phyloP scores from a whole-genome alignment of 2,329 filamentous ascomycete species.

The Myriosclerotinia duriaeana region DNA sequence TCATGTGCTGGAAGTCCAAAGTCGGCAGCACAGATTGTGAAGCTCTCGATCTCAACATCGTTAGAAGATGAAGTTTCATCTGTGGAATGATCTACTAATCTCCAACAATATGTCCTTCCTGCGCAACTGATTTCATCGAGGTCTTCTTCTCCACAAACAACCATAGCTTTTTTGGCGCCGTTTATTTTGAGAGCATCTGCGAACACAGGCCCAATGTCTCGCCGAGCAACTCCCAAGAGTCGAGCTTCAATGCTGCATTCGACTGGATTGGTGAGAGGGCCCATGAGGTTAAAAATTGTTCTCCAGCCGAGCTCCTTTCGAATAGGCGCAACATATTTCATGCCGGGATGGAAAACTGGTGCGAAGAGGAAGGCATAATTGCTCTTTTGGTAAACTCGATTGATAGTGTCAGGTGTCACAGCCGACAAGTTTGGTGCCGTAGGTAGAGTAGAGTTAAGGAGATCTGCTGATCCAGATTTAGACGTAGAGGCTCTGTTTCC shows the following conservation, averaged over 20 bases:
- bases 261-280: slow-evolving; percentile 87
- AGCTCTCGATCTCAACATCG: slow-evolving; percentile 65
- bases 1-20: slow-evolving; percentile 79
- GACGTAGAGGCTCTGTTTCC: slow-evolving; percentile 95
- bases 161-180: slow-evolving; percentile 78
- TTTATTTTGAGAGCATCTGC: slow-evolving; percentile 76
- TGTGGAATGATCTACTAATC: slow-evolving; percentile 56
- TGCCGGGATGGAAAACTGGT: slow-evolving; percentile 93
- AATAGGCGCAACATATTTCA: slow-evolving; percentile 83
- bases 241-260: slow-evolving; percentile 83
- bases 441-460: slow-evolving; percentile 74
- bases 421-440: slow-evolving; percentile 71
- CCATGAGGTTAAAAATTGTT: slow-evolving; percentile 96
- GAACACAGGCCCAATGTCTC: slow-evolving; percentile 84
- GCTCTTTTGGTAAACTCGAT: slow-evolving; percentile 69
- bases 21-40: slow-evolving; percentile 76
- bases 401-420: slow-evolving; percentile 69
- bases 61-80: slow-evolving; percentile 42
- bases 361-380: slow-evolving; percentile 97
- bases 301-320: slow-evolving; percentile 87
- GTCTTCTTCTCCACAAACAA: slow-evolving; percentile 92
- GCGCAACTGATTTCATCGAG: slow-evolving; percentile 95
- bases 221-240: slow-evolving; percentile 87
- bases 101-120: slow-evolving; percentile 86
- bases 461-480: slow-evolving; percentile 90